Conservation (phyloP, 768 basidiomycete genomes). For the Hygrocybe coccinea region DNA sequence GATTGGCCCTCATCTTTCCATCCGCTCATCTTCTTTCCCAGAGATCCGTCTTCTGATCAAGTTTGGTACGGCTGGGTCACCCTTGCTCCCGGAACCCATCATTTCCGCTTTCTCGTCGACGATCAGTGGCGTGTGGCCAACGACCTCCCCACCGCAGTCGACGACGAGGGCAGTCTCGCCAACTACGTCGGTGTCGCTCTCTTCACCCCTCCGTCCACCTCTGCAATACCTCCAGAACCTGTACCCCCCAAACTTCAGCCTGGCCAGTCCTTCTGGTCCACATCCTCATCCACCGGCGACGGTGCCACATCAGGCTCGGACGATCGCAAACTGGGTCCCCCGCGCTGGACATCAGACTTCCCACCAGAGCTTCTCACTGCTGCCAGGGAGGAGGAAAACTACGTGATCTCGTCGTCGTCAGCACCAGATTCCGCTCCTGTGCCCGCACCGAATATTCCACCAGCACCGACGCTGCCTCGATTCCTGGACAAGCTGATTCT, state of each 20-base stretch:
- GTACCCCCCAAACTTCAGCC: slow-evolving; percentile 20
- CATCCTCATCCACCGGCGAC: slow-evolving; percentile 34
- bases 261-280: slow-evolving; percentile 42
- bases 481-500: slow-evolving; percentile 93
- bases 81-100: slow-evolving; percentile 86
- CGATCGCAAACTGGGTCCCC: slow-evolving; percentile 11
- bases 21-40: slow-evolving; percentile 13
- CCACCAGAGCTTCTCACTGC: slow-evolving; percentile 76
- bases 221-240: slow-evolving; percentile 24
- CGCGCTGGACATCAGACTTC: slow-evolving; percentile 71
- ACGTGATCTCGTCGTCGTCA: slow-evolving; percentile 47
- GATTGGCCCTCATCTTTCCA: slow-evolving; percentile 7
- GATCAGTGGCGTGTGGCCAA: slow-evolving; percentile 76
- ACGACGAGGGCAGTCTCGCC: slow-evolving; percentile 89
- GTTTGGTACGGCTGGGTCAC: slow-evolving; percentile 36
- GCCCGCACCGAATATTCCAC: slow-evolving; percentile 76
- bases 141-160: slow-evolving; percentile 78
- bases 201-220: slow-evolving; percentile 23
- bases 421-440: slow-evolving; percentile 18
- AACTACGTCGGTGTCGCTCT: slow-evolving; percentile 81
- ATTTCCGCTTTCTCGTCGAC: slow-evolving; percentile 93
- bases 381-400: slow-evolving; percentile 78
- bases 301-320: slow-evolving; percentile 20
- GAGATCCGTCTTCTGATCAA: slow-evolving; percentile 28
- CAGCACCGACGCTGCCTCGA: slow-evolving; percentile 81